Conservation (phyloP, 169 alveolate genomes). For the Plasmodium relictum region DNA sequence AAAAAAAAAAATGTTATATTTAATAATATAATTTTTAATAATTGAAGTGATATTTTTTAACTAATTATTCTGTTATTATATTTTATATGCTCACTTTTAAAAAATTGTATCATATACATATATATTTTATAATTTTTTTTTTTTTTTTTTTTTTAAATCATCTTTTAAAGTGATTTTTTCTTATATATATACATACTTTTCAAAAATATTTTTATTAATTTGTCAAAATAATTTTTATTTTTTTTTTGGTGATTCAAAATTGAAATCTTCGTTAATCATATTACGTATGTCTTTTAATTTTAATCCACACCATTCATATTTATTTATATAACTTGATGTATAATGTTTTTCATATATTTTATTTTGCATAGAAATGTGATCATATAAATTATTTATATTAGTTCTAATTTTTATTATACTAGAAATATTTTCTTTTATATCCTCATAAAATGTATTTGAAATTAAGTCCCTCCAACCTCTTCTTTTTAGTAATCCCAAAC, state of each 20-base stretch:
- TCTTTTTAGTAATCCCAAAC: slow-evolving; percentile 80
- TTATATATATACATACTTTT: not conserved
- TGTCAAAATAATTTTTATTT: not conserved
- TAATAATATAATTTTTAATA: too few relatives aligned
- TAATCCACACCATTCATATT: slow-evolving; percentile 77
- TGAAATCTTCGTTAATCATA: slow-evolving; percentile 62
- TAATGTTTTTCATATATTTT: slow-evolving; percentile 67
- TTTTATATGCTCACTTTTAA: too few relatives aligned
- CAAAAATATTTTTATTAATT: not conserved
- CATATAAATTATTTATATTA: slow-evolving; percentile 27
- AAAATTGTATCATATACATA: not conserved
- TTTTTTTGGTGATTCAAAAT: slow-evolving; percentile 60
- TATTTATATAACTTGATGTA: slow-evolving; percentile 49
- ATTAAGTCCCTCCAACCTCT: slow-evolving; percentile 88
- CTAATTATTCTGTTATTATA: too few relatives aligned
- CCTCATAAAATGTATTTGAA: slow-evolving; percentile 76
- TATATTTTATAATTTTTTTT: not conserved
- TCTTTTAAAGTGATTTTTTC: too few relatives aligned
- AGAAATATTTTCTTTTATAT: slow-evolving; percentile 81
- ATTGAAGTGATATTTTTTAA: too few relatives aligned
- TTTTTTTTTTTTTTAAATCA: not conserved
- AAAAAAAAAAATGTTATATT: not conserved
- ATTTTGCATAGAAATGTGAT: slow-evolving; percentile 52
- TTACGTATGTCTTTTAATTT: slow-evolving; percentile 67
- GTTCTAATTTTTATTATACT: slow-evolving; percentile 56